Evolutionary conservation across 2,329 filamentous ascomycete genomes (phyloP).

Genomic region (Xylariaceae sp.): DNA sequence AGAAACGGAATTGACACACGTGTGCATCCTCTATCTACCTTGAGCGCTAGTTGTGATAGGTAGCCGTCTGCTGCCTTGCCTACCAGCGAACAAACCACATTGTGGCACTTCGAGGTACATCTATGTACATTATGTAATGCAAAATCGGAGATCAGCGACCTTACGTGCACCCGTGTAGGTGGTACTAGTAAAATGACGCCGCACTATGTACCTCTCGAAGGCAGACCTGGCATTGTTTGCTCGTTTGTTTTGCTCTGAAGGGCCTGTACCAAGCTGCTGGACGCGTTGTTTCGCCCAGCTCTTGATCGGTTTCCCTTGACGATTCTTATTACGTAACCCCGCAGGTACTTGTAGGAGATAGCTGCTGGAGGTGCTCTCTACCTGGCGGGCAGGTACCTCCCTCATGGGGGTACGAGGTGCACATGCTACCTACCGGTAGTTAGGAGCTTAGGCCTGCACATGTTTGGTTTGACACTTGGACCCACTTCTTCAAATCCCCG

Average conservation of each 20-base stretch:
- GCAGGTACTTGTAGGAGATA: too few species aligned
- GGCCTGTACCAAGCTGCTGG: too few species aligned
- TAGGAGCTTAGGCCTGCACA: background rate
- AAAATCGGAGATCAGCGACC: background rate
- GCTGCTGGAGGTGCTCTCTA: too few species aligned
- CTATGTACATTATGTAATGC: background rate
- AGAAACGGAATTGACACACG: background rate
- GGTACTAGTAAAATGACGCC: background rate
- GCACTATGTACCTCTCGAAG: too few species aligned
- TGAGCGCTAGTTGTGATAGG: background rate
- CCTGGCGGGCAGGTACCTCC: too few species aligned
- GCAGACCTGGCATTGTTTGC: too few species aligned
- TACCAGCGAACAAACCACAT: background rate
- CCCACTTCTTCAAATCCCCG: background rate
- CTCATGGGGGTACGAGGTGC: background rate
- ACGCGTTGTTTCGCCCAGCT: too few species aligned
- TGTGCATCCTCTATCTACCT: background rate
- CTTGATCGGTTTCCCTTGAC: too few species aligned
- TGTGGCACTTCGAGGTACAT: background rate
- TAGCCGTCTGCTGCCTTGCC: background rate
- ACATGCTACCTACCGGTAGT: background rate
- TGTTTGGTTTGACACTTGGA: background rate
- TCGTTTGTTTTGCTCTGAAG: too few species aligned
- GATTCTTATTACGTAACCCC: too few species aligned
- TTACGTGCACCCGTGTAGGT: background rate